Base-by-base conservation (phyloP, 805 yeast species). In the Metschnikowia peoriensis region DNA sequence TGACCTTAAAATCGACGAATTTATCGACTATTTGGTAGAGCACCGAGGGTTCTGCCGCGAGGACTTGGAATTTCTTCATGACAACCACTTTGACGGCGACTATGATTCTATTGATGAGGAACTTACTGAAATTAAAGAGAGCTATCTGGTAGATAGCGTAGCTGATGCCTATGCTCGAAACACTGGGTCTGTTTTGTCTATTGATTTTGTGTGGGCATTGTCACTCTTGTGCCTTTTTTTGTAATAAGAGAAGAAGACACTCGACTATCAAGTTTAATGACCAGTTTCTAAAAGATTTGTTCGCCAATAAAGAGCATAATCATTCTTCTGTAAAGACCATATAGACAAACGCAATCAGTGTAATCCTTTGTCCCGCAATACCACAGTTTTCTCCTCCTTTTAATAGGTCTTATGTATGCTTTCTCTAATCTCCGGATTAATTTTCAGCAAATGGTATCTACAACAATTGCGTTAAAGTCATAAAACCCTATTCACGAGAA, bases 71-170 rank as follows among this genome's bases (percentile, higher is more conserved):
- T 69, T 70, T 50, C 61, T 72, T 35, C 58, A 53, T 43, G 56
- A 55, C 14, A 55, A 52, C n/a, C 60, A 66, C 29, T 54, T 71
- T 46, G 75, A 73, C 57, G 65, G 69, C 54, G 76, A 76, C 6
- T 58, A 66, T n/a, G 70, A 68, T 8, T 70, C 71, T 47, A 73
- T 74, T 42, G 76, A 74, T 47, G 52, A 57, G 32, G 76, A 71
- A 57, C 65, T 73, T 48, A 58, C 71, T 28, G 67, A 61, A 42
- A 65, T 73, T 48, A 63, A 49, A 42, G 47, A 40, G 14, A 46
- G 44, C 28, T 45, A 43, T 34, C 12, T 42, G 4, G 40, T 43
- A 12, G 14, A 15, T 14, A 43, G 43, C 0, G 28, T 17, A 1
- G 27, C 41, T 28, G 41, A 34, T 12, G 46, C 41, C 10, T 45